Conservation (phyloP, 2,329 filamentous ascomycete genomes). For the Colletotrichum spaethianum region DNA sequence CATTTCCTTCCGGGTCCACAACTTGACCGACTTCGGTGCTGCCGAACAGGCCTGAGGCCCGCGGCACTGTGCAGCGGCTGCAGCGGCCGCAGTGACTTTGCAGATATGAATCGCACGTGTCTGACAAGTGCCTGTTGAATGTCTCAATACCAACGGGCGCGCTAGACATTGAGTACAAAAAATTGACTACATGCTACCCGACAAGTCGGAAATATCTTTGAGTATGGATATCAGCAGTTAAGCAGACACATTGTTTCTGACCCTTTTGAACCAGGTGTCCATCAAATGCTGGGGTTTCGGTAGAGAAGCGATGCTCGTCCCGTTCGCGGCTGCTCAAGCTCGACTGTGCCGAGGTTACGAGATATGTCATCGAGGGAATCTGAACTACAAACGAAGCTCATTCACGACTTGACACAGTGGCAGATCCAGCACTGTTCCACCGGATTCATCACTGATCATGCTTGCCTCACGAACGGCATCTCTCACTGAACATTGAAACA, state of each 20-base stretch:
- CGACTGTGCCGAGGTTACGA: not conserved
- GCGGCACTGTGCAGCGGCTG: not conserved
- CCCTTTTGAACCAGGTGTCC: not conserved
- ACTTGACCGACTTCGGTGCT: not conserved
- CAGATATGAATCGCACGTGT: not conserved
- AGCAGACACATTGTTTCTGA: accelerated
- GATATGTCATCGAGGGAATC: not conserved
- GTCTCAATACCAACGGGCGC: no score
- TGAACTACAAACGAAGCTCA: no score
- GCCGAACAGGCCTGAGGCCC: not conserved
- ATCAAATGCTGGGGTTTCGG: not conserved
- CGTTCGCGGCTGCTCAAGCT: no score
- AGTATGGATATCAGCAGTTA: no score
- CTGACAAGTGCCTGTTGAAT: no score
- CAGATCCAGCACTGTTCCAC: not conserved
- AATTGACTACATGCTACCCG: no score
- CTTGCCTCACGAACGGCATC: not conserved
- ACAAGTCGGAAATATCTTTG: no score
- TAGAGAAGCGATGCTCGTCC: no score
- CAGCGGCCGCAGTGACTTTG: not conserved
- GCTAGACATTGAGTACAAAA: not conserved
- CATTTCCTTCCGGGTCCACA: slow-evolving; percentile 10
- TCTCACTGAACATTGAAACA: not conserved
- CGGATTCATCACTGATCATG: not conserved
- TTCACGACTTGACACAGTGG: not conserved